Conservation (phyloP, 2,329 filamentous ascomycete species). For the Fonsecaea monophora region DNA sequence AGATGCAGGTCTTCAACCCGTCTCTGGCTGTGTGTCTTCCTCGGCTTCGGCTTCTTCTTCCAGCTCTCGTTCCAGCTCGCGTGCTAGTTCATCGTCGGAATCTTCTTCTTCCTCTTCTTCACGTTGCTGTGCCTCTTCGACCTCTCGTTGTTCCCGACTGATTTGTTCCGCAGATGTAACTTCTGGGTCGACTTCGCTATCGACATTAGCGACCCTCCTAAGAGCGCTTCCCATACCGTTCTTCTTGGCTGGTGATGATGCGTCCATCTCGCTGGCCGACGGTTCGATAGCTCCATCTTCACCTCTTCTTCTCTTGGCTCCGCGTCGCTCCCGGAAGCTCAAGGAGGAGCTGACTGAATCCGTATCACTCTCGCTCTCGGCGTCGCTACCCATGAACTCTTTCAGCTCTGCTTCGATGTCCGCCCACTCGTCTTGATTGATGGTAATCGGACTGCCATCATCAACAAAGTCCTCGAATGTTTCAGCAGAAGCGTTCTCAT, state of each 20-base stretch:
- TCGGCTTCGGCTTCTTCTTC: slow-evolving; percentile 48
- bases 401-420: slow-evolving; percentile 74
- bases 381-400: slow-evolving; percentile 68
- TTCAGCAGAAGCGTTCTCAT: slow-evolving; percentile 53
- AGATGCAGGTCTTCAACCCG: slow-evolving; percentile 1
- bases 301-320: slow-evolving; percentile 61
- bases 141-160: slow-evolving; percentile 40
- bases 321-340: slow-evolving; percentile 32
- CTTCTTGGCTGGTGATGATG: slow-evolving; percentile 41
- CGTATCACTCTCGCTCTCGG: slow-evolving; percentile 59
- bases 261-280: slow-evolving; percentile 46
- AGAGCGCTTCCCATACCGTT: slow-evolving; percentile 36
- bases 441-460: slow-evolving; percentile 54
- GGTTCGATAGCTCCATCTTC: slow-evolving; percentile 58
- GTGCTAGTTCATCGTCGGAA: slow-evolving; percentile 56
- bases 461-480: slow-evolving; percentile 51
- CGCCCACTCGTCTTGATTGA: slow-evolving; percentile 69
- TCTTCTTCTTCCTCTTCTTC: slow-evolving; percentile 47
- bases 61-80: slow-evolving; percentile 67
- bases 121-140: slow-evolving; percentile 42
- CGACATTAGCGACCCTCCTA: slow-evolving; percentile 31
- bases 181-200: slow-evolving; percentile 27
- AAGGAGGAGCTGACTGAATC: slow-evolving; percentile 47
- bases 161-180: slow-evolving; percentile 40
- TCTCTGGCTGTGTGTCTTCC: slow-evolving; percentile 23